A percentile compares a stretch with the other conserved stretches of the same genome.
These are phyloP conservation scores for Arthroderma sp. DNA, from an alignment of 2,329 filamentous ascomycete genomes.

Conservation along the genomic window DNA sequence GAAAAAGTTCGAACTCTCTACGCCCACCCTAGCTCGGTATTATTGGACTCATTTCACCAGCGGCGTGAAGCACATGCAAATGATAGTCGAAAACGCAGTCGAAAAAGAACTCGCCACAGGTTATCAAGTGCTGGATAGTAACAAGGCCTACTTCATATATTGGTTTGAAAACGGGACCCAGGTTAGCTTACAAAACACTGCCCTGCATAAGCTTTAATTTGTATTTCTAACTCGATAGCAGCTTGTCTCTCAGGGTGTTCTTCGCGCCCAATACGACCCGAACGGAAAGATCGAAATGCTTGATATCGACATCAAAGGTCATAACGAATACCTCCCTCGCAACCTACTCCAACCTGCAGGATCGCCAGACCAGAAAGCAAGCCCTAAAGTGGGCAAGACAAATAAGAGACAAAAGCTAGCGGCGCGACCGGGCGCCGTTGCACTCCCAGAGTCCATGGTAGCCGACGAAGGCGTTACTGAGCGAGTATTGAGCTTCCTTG, in stretches of 20 bases:
- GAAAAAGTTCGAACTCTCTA: slow-evolving; percentile 79
- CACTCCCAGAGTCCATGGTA: slow-evolving; percentile 31
- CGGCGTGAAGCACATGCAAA: slow-evolving; percentile 71
- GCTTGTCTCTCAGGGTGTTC: slow-evolving; percentile 62
- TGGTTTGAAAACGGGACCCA: slow-evolving; percentile 78
- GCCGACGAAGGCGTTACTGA: slow-evolving; percentile 42
- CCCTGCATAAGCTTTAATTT: not conserved
- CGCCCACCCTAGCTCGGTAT: slow-evolving; percentile 69
- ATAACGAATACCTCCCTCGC: slow-evolving; percentile 75
- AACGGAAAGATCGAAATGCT: slow-evolving; percentile 72
- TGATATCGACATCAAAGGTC: slow-evolving; percentile 61
- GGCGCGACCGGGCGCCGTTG: slow-evolving; percentile 27
- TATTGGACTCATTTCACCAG: slow-evolving; percentile 83
- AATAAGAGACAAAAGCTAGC: slow-evolving; percentile 36
- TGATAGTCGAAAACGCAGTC: slow-evolving; percentile 59
- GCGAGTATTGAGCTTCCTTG: slow-evolving; percentile 47
- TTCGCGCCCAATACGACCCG: slow-evolving; percentile 66
- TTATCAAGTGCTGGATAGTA: slow-evolving; percentile 61
- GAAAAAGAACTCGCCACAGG: slow-evolving; percentile 48
- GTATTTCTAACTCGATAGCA: slow-evolving; percentile 22
- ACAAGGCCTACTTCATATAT: slow-evolving; percentile 68
- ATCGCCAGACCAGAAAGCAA: slow-evolving; percentile 43
- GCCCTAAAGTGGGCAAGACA: slow-evolving; percentile 46
- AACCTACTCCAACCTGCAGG: slow-evolving; percentile 39
- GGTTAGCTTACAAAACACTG: slow-evolving; percentile 38